Percentiles rank a stretch among this genome's conserved stretches.
Evolutionary conservation across 208 protist genomes (phyloP).

Genomic region (Vickermania ingenoplastis): DNA sequence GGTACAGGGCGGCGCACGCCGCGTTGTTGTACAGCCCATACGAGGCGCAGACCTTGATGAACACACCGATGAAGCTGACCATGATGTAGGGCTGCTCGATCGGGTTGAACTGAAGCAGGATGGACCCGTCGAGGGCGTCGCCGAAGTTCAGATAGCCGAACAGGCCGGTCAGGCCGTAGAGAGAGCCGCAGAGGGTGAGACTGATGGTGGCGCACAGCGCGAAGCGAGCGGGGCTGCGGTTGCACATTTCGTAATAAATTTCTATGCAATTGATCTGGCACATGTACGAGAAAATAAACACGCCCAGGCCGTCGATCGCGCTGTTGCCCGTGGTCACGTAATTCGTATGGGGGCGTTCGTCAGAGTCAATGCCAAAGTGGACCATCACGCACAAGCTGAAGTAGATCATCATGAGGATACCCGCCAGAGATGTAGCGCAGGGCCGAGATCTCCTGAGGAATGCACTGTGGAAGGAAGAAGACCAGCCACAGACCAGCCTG

Average conservation of each 20-base stretch:
- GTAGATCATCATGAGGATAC: slow-evolving; percentile 17
- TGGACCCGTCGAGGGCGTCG: slow-evolving; percentile 8
- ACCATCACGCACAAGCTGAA: slow-evolving; percentile 16
- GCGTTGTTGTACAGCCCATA: background rate
- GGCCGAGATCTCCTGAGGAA: slow-evolving; percentile 25
- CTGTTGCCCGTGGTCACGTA: slow-evolving; percentile 7
- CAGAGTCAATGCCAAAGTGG: slow-evolving; percentile 12
- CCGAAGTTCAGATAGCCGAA: slow-evolving; percentile 16
- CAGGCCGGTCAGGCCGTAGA: slow-evolving; percentile 11
- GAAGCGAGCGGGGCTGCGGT: slow-evolving; percentile 12
- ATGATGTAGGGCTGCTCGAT: background rate
- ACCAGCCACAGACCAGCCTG: slow-evolving; percentile 13
- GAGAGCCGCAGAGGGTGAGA: slow-evolving; percentile 11
- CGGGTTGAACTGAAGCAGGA: slow-evolving; percentile 14
- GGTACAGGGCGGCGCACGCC: background rate
- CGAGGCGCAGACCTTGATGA: slow-evolving; percentile 4
- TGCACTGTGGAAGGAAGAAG: slow-evolving; percentile 24
- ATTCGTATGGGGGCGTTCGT: background rate
- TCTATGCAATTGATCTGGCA: slow-evolving; percentile 26
- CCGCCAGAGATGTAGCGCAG: slow-evolving; percentile 26
- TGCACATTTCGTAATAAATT: slow-evolving; percentile 22
- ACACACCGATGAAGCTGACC: slow-evolving; percentile 1
- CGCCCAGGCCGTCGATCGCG: slow-evolving; percentile 14
- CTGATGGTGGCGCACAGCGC: slow-evolving; percentile 7
- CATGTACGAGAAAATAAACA: slow-evolving; percentile 30